Base-by-base conservation (phyloP, 2,329 filamentous ascomycete species). In the Aspergillus arachidicola region DNA sequence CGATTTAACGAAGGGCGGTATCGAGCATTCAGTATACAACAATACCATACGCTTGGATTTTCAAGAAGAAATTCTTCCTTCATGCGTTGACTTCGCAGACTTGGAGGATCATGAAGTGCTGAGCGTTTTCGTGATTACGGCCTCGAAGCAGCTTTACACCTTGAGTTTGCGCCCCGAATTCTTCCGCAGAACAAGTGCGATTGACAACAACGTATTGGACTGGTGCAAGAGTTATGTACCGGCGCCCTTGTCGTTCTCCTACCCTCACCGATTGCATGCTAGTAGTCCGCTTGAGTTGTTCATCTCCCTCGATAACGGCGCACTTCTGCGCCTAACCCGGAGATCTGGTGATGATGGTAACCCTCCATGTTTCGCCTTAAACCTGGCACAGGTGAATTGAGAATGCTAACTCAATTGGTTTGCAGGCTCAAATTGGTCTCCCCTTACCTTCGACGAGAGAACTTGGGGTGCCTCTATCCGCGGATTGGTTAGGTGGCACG, bases 1-100 rank as follows among this genome's bases (percentile, higher is more conserved):
- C 64, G 95, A 99, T 78, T 81, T 97, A 68, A 90, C 88, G 75
- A 93, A 86, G 80, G 86, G 84, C 68, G 84, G 84, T 65, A 85
- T 83, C 69, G 85, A 88, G 26, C 79, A 83, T 50, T 75, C 79
- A 57, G 92, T 96, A 78, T 87, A 91, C 60, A 87, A 89, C 67
- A 82, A 95, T 58, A 89, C 91, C 5, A 83, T 97, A 57, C 88
- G 92, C 70, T 86, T 99, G 63, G 86, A 87, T 70, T 96, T 99
- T 70, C 84, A 89, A 21, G 86, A 88, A 61, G 81, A 87, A 6
- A 91, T 98, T 55, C 86, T 91, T 66, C 86, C 90, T 10, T 87
- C 89, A 30, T 95, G 94, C 68, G 86, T 99, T 64, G 91, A 91
- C 12, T 87, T 99, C 65, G 88, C 92, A 38, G 95, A 99, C 74